Evolutionary conservation across 768 basidiomycete species (phyloP), one percentile per base, ranked within the genome.

Genomic region (Melanogaster broomeanus): DNA sequence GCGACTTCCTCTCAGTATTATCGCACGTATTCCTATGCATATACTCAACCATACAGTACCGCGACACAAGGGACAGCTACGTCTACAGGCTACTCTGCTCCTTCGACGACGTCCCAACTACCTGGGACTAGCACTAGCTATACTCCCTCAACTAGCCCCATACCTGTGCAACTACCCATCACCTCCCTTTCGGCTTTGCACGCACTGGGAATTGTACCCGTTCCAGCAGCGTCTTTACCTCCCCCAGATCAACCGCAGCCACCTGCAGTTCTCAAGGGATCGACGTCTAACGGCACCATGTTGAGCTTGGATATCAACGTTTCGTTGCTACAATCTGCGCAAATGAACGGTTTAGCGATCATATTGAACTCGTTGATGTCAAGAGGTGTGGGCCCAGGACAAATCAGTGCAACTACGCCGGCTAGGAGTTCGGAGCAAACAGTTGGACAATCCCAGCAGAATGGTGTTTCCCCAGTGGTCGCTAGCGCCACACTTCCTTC

Each of bases 221-320:
- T 90, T 25, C 80, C 87, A 2, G 77, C 77, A 15, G 64, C 77
- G 12, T 77, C 83, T 15, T 61, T 85, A 21, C 75, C 78, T 21
- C 60, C 76, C 13, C 71, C 80, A 39, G 81, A 77, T 21, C 81
- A 85, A 55, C 75, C 82, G 16, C 85, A 83, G 59, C 86, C 88
- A 1, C 77, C 85, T n/a, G 89, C 87, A n/a, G 79, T 92, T 15
- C 73, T 91, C 44, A 80, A 84, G 34, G 84, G 87, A 25, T 84
- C 86, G 1, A 82, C 83, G 3, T 79, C 82, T 7, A 84, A 88
- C 60, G 88, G 88, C 12, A 78, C 80, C 18, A 83, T 86, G 76
- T 67, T 90, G 51, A 87, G 78, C 62, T 70, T 93, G 48, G 90
- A 92, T 56, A 87, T 93, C 62, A 90, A 91, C 53, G 82, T 90